phyloP scores from a whole-genome alignment of 306 rosid genomes.

The Gleditsia sinensis region DNA sequence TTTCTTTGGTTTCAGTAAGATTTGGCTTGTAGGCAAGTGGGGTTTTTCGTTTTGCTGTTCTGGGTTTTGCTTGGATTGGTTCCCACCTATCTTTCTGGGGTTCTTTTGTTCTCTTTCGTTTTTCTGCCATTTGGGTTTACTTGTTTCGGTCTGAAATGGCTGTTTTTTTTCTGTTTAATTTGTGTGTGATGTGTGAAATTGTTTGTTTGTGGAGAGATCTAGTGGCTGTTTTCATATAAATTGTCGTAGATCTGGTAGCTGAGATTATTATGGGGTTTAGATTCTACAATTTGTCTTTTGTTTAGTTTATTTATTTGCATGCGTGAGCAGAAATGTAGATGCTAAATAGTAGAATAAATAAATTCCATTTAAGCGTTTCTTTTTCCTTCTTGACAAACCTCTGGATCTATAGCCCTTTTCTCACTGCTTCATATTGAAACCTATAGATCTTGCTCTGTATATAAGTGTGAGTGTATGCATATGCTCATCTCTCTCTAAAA shows the following conservation, averaged over 20 bases:
- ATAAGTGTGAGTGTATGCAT: background rate
- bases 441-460: conserved; percentile 44
- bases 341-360: background rate
- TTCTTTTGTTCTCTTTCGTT: background rate
- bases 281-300: conserved; percentile 21
- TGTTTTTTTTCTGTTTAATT: background rate
- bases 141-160: background rate
- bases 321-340: background rate
- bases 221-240: conserved; percentile 22
- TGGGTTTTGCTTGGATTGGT: conserved; percentile 13
- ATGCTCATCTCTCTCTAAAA: background rate
- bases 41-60: background rate
- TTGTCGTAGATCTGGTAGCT: conserved; percentile 45
- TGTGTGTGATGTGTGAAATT: conserved; percentile 4
- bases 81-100: background rate
- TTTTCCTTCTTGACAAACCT: background rate
- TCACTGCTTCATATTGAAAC: background rate
- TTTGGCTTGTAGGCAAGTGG: background rate
- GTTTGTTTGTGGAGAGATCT: conserved; percentile 43
- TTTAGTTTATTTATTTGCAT: conserved; percentile 5
- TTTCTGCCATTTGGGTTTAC: conserved; percentile 11
- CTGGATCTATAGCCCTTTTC: conserved; percentile 28
- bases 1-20: background rate
- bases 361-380: background rate
- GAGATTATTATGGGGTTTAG: background rate